Base-by-base conservation (phyloP, 2,329 filamentous ascomycete genomes). In the Claviceps pazoutovae region DNA sequence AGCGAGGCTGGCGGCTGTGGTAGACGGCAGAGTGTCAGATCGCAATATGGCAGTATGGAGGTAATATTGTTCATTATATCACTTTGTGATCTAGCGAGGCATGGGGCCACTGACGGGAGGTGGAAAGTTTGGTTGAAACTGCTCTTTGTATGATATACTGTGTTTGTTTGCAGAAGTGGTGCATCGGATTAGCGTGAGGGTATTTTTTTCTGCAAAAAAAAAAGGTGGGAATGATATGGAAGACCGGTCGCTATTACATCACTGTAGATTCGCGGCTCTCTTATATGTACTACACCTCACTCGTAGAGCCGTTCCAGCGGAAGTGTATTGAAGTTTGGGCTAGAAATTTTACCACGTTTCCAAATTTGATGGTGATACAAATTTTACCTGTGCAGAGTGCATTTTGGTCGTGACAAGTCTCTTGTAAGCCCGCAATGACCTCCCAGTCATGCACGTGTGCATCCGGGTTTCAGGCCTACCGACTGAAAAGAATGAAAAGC, bases 1-100 rank as follows among this genome's bases (percentile, higher is more conserved):
- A 74, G 68, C 77, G 74, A 66, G 68, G 73, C 21, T 74, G 74
- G 70, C 76, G 71, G 69, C 64, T 63, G 6, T 70, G 64, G 65
- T 68, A 56, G 61, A 68, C 34, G 19, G 14, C 21, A 11, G 21
- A 8, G 2, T 11, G 41, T 11, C 9, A 11, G 46, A 11, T 49
- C 23, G 19, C 36, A 16, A 23, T 7, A n/a, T 43, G 14, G 11
- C n/a, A 16, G 16, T n/a, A 23, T 19, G 11, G 13, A 47, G 37
- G 48, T 17, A 36, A 34, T 44, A 36, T 23, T 44, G 21, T 19
- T 48, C 23, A 37, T 43, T 13, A 37, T 49, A 42, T 34, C 14
- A n/a, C 34, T 49, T 23, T 38, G 36, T 54, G 36, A 45, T 49
- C 48, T 48, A 52, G 52, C 53, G 46, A 54, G 52, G 39, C 47